Base-by-base conservation (phyloP, 2,329 filamentous ascomycete species). In the Byssoonygena ceratinophila region DNA sequence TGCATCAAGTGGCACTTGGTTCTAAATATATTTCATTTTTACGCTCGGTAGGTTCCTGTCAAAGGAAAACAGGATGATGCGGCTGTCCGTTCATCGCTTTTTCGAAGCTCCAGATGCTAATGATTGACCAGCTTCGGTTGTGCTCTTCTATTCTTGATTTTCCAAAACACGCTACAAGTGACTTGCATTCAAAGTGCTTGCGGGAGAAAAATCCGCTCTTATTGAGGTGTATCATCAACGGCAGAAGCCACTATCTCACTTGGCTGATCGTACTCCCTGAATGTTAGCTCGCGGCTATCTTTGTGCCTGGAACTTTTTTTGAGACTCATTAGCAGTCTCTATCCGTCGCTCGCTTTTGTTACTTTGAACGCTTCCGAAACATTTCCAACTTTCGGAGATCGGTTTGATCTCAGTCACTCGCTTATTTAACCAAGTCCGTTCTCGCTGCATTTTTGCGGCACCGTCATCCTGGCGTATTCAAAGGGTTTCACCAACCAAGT, bases 401-500 rank as follows among this genome's bases (percentile, higher is more conserved):
- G 64, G 67, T 40, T 66, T 16, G 18, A 49, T 69, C 65, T 60
- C 67, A 67, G 69, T 69, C 71, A 68, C 66, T 74, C 72, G 72
- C 71, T 74, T 72, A 61, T 63, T 62, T 65, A 59, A 62, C 45
- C 44, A 62, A 63, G 59, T 66, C 60, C 63, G 64, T 61, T 66
- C 63, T 63, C 55, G 68, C 71, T 71, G 67, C 69, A 68, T 60
- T 63, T 58, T 62, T 68, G 66, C 68, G 71, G 71, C 67, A 72
- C 66, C 67, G 70, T 73, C 71, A 74, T 71, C 60, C 71, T 74
- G 71, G 71, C 71, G 68, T 72, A 70, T 63, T 71, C 69, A 66
- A 71, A 69, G 64, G 67, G 63, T 58, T 64, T 71, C 64, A 64
- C 64, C 64, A 63, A 68, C 68, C 68, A 72, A 64, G 72, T 74